Percentiles rank a stretch among this genome's conserved stretches.
These are phyloP conservation scores for Tolypocladium ovalisporum DNA, from an alignment of 2,329 filamentous ascomycete species.

Conservation along the genomic window DNA sequence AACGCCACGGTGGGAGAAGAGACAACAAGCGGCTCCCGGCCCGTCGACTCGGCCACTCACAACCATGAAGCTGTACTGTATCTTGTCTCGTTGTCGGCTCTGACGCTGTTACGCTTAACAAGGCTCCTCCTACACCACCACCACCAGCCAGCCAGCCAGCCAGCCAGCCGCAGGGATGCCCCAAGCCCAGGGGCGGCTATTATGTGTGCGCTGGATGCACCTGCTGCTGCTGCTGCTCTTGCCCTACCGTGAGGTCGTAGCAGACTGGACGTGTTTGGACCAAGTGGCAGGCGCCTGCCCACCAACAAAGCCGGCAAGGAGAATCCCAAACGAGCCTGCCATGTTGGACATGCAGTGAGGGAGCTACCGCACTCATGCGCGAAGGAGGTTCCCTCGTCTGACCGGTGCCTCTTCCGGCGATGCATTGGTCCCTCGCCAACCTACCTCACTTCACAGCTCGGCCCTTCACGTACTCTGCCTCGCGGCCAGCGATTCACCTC, in stretches of 20 bases:
- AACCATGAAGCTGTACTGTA: not conserved
- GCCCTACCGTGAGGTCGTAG: not conserved
- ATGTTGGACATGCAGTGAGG: not conserved
- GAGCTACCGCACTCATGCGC: not conserved
- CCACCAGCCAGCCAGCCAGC: not conserved
- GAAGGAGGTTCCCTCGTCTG: not conserved
- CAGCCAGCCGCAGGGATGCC: not conserved
- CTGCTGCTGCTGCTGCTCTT: not conserved
- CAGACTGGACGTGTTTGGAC: not conserved
- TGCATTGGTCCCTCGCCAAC: not conserved
- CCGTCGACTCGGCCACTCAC: not conserved
- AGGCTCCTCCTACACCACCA: not conserved
- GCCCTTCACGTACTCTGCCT: not conserved
- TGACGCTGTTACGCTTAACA: not conserved
- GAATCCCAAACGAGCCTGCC: not conserved
- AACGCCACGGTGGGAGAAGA: conserved; percentile 15
- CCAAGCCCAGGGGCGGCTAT: not conserved
- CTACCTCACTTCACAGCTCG: not conserved
- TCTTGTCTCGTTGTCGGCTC: not conserved
- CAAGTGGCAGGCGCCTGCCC: not conserved
- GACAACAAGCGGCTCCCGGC: conserved; percentile 10
- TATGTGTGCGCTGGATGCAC: too few relatives aligned
- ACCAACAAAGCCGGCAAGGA: not conserved
- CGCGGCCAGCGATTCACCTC: not conserved
- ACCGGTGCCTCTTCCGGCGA: not conserved